phyloP scores from a whole-genome alignment of 129 eudicot species.

The Artemisia argyi region DNA sequence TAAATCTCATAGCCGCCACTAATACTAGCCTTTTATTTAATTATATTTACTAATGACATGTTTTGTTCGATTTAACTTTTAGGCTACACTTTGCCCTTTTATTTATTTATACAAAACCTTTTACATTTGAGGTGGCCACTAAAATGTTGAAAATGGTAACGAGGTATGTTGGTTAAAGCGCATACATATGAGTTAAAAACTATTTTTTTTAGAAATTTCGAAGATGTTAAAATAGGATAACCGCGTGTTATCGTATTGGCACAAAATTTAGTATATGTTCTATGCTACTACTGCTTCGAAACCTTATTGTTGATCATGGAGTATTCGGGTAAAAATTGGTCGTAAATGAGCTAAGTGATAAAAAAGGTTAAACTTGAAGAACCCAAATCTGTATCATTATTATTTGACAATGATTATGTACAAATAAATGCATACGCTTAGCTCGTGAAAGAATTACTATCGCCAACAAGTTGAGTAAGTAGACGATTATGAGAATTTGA shows the following conservation, averaged over 20 bases:
- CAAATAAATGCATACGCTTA: conserved; percentile 14
- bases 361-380: neutral
- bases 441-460: conserved; percentile 7
- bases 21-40: neutral
- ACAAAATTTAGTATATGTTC: too few relatives aligned
- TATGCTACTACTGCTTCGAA: neutral
- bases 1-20: conserved; percentile 1
- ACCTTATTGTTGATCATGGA: neutral
- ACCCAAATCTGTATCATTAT: neutral
- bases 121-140: too few relatives aligned
- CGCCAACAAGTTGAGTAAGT: conserved; percentile 6
- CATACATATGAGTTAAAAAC: neutral
- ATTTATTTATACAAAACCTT: too few relatives aligned
- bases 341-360: neutral
- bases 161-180: too few relatives aligned
- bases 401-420: neutral
- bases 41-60: too few relatives aligned
- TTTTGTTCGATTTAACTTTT: too few relatives aligned
- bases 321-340: neutral
- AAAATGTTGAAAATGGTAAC: too few relatives aligned
- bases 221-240: too few relatives aligned
- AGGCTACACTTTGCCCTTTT: too few relatives aligned
- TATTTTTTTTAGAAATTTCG: too few relatives aligned
- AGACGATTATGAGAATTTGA: neutral
- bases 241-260: too few relatives aligned